Base-by-base conservation (phyloP, 768 basidiomycete species). In the Lentinula boryana region DNA sequence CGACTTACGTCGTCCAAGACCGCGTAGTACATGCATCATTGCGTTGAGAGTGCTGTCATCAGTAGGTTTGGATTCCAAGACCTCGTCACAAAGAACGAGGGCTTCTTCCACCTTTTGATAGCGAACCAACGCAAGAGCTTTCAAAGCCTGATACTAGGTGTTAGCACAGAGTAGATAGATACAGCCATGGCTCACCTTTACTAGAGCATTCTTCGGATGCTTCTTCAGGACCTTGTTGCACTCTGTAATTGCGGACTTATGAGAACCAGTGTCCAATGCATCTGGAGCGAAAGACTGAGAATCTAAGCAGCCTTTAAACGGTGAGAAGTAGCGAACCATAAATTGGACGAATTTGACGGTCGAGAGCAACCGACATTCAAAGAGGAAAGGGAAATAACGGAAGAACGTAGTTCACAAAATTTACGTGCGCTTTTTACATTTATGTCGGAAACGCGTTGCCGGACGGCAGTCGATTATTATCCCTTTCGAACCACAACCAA, bases 211-310 rank as follows among this genome's bases (percentile, higher is more conserved):
- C 70, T 81, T 85, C 31, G 89, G 88, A 66, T 91, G 83, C 75
- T 93, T 94, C 74, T 93, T 94, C 65, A 94, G 81, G 32, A 94
- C 71, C 73, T 94, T 94, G 72, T 92, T 93, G 75, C 91, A 93
- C 7, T 86, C 80, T 43, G 91, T 85, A 58, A 94, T 81, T 18
- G 93, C 92, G 41, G 89, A 86, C 76, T 94, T 94, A 77, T 89
- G 91, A 13, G 91, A 90, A 51, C 88, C 87, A 49, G 84, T 89
- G 75, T 94, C 92, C 64, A 94, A 78, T 50, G 92, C 87, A 80
- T 94, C 92, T 94, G 70, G 3, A 54, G 61, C 3, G 18, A 55
- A 40, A 35, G 31, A 60, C 62, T 56, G 5, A 27, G 46, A 38
- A 40, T 38, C 64, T 58, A 44, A 36, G 35, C 8, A 56, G 49